phyloP scores from a whole-genome alignment of 805 yeast species.

The Candida easanensis region DNA sequence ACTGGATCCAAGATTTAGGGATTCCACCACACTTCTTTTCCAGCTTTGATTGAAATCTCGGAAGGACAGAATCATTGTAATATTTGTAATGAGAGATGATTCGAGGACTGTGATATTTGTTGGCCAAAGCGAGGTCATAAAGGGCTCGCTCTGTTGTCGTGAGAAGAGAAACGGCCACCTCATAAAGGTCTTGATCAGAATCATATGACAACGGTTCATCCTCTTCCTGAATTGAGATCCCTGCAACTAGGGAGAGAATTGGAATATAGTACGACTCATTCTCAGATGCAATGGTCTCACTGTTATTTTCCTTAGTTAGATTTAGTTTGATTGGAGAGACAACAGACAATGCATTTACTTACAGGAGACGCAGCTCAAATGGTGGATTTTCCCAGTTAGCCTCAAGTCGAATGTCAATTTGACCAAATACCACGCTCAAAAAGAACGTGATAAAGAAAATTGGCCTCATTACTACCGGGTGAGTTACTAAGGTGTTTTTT shows the following conservation, averaged over 20 bases:
- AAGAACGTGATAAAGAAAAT: background rate
- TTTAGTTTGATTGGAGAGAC: background rate
- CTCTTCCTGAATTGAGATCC: constrained; percentile 12
- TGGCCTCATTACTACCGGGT: no score
- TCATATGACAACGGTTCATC: constrained; percentile 3
- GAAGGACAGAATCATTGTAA: constrained; percentile 38
- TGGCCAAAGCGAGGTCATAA: constrained; percentile 28
- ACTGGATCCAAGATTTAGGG: constrained; percentile 46
- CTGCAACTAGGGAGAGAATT: constrained; percentile 11
- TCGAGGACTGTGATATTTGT: constrained; percentile 52
- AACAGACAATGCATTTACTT: constrained; percentile 9
- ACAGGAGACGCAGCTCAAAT: constrained; percentile 26
- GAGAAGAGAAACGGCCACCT: constrained; percentile 16
- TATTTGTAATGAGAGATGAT: constrained; percentile 61
- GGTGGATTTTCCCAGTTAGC: constrained; percentile 31
- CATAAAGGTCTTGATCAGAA: constrained; percentile 22
- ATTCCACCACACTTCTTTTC: constrained; percentile 21
- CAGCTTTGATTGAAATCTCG: constrained; percentile 25
- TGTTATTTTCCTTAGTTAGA: constrained; percentile 6
- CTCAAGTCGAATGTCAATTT: constrained; percentile 21
- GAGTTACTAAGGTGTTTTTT: no score
- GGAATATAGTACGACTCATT: constrained; percentile 19
- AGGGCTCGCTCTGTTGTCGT: constrained; percentile 20
- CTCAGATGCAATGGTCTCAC: constrained; percentile 28
- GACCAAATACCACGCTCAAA: constrained; percentile 2